Conservation (phyloP, 2,329 filamentous ascomycete genomes). For the Epichloe aotearoae region DNA sequence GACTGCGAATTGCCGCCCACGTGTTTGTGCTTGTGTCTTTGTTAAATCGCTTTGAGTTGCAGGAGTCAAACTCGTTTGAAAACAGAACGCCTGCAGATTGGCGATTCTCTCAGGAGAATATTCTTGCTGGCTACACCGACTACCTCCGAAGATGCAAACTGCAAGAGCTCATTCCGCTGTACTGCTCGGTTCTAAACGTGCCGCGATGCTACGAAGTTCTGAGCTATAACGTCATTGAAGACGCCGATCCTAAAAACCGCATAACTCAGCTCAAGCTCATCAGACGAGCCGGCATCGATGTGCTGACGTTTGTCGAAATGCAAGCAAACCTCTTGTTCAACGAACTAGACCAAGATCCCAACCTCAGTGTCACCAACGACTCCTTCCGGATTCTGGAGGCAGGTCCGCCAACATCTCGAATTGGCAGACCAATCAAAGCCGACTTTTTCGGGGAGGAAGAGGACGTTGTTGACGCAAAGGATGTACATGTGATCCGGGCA, state of each 20-base stretch:
- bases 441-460: constrained; percentile 57
- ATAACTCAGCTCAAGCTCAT: constrained; percentile 60
- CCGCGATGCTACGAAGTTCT: constrained; percentile 57
- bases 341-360: constrained; percentile 24
- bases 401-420: constrained; percentile 16
- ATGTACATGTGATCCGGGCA: constrained; percentile 60
- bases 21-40: constrained; percentile 52
- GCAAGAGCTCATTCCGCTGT: constrained; percentile 71
- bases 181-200: constrained; percentile 64
- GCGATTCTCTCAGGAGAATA: constrained; percentile 51
- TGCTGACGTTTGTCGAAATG: constrained; percentile 57
- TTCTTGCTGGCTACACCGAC: constrained; percentile 71
- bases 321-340: constrained; percentile 44
- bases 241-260: constrained; percentile 53
- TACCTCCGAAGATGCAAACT: constrained; percentile 60
- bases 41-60: constrained; percentile 42
- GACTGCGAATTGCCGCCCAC: constrained; percentile 57
- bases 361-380: constrained; percentile 25
- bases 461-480: constrained; percentile 41
- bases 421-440: constrained; percentile 51
- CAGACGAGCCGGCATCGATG: constrained; percentile 58
- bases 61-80: constrained; percentile 7
- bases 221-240: constrained; percentile 61
- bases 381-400: constrained; percentile 39
- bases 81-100: constrained; percentile 10